phyloP scores from a whole-genome alignment of 2,329 filamentous ascomycete genomes.

The Myriosclerotinia duriaeana region DNA sequence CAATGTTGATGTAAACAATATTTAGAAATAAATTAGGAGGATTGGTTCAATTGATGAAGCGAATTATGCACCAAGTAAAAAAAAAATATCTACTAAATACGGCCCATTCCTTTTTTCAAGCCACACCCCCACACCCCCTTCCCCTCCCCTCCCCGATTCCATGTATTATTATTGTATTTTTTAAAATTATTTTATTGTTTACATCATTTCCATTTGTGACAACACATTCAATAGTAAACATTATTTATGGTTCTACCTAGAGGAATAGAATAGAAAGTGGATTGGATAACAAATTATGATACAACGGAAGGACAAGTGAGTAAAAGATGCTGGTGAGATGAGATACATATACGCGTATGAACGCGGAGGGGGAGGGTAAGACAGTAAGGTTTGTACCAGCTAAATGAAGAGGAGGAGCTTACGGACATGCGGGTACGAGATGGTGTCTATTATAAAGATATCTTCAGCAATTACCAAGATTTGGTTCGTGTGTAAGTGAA shows the following conservation, averaged over 20 bases:
- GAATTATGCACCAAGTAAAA: conserved; percentile 9
- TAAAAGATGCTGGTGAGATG: neutral
- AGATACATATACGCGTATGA: neutral
- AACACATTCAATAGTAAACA: conserved; percentile 5
- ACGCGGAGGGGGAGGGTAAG: conserved; percentile 9
- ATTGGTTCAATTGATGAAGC: conserved; percentile 9
- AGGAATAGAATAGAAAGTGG: neutral
- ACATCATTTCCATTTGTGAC: neutral
- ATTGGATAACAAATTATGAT: neutral
- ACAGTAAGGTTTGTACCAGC: neutral
- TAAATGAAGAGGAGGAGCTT: neutral
- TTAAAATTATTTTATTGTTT: neutral
- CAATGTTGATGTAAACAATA: neutral
- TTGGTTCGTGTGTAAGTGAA: neutral
- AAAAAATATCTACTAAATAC: neutral
- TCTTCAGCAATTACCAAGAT: conserved; percentile 16
- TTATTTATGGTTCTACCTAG: neutral
- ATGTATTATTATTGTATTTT: neutral
- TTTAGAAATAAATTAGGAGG: conserved; percentile 1
- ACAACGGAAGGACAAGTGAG: neutral
- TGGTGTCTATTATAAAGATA: neutral
- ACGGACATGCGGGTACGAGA: neutral
- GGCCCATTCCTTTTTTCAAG: neutral
- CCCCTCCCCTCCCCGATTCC: too few relatives aligned
- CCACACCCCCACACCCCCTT: too few relatives aligned